Conservation (phyloP, 2,329 filamentous ascomycete genomes). For the Thelonectria olida region DNA sequence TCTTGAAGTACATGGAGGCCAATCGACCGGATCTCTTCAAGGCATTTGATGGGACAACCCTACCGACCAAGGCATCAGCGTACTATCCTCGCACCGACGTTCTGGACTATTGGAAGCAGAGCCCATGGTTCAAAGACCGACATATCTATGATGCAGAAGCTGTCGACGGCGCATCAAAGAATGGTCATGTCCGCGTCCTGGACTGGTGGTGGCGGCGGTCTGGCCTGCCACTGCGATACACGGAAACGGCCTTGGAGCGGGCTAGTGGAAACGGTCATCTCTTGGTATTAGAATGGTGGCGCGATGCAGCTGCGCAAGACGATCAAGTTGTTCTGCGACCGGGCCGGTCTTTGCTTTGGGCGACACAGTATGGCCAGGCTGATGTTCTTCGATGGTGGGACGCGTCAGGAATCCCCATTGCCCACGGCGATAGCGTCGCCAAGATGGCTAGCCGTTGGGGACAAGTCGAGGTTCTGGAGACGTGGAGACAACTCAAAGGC, state of each 20-base stretch:
- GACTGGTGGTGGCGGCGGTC: conserved; percentile 91
- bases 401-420: conserved; percentile 79
- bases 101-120: conserved; percentile 90
- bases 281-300: conserved; percentile 94
- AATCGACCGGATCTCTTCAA: conserved; percentile 80
- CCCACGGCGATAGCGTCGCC: conserved; percentile 82
- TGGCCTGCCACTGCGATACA: conserved; percentile 83
- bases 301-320: conserved; percentile 70
- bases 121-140: conserved; percentile 82
- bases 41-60: conserved; percentile 83
- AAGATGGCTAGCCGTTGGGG: conserved; percentile 87
- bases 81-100: conserved; percentile 87
- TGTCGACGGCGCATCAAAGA: conserved; percentile 85
- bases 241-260: conserved; percentile 86
- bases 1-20: conserved; percentile 74
- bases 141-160: conserved; percentile 83
- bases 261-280: conserved; percentile 86
- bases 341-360: conserved; percentile 84
- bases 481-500: conserved; percentile 79
- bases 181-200: conserved; percentile 84
- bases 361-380: conserved; percentile 82
- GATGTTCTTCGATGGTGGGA: conserved; percentile 90
- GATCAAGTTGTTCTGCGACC: conserved; percentile 74
- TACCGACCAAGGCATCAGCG: conserved; percentile 88
- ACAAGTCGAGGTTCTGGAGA: conserved; percentile 82